Evolutionary conservation across 1,284 basidiomycete genomes (phyloP), one percentile per base, ranked within the genome.

Genomic region (Sphagnurus paluster): DNA sequence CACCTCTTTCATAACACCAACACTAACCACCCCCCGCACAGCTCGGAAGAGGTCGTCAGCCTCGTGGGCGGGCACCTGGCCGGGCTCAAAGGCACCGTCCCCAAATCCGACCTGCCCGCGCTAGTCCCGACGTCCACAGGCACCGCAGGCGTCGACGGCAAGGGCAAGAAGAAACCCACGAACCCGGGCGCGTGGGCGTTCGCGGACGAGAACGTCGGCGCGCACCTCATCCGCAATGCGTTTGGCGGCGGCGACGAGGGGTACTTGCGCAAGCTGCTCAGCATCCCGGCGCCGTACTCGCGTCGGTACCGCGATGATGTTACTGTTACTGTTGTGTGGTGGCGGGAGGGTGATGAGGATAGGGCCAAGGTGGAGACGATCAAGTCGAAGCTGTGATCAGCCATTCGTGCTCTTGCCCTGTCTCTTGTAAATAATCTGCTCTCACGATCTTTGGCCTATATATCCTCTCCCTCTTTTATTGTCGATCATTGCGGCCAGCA

Each of bases 191-290:
- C 74, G 14, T 95, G 92, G 90, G 79, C 82, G 10, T 97, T 93
- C 61, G 81, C 81, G 50, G 95, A 99, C 63, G 82, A 84, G 25
- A 94, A 98, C 62, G 71, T 93, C 44, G 82, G 90, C 43, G 87
- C 93, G 13, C 97, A 98, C 68, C 73, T 99, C 28, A 93, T 98
- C 52, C 78, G 96, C 53, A 99, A 99, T 61, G 92, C 93, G 10
- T 82, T 98, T 49, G 95, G 91, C 21, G 94, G 95, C 14, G 93
- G 82, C 0, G 84, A 97, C 61, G 75, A 80, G 49, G 70, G 69
- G 48, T 69, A 72, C 43, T 74, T 97, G 45, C 79, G 83, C 17
- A 80, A 80, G 61, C 60, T 90, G 53, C 70, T 98, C 59, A 95
- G 92, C 62, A 91, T 99, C 48, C 91, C 92, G 17, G 77, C 90